A percentile compares a stretch with the other conserved stretches of the same genome.
These are phyloP conservation scores for Pseudocohnilembus persalinus DNA, from an alignment of 169 alveolate genomes.

Conservation along the genomic window DNA sequence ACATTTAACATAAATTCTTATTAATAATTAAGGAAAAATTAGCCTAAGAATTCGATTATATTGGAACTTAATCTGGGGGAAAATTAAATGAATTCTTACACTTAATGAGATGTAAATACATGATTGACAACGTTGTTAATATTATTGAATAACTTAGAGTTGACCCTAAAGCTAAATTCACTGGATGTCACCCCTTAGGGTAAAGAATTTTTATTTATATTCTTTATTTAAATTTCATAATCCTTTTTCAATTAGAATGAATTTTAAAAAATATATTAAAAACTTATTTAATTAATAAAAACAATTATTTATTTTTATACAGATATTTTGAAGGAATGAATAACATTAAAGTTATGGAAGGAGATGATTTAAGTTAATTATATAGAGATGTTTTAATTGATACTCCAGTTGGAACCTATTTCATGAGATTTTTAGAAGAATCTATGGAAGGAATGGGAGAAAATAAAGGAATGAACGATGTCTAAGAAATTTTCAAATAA, in stretches of 20 bases:
- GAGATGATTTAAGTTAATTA: conserved; percentile 94
- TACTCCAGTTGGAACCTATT: conserved; percentile 96
- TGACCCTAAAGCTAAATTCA: neutral
- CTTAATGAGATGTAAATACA: conserved; percentile 88
- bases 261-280: too few relatives aligned
- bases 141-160: conserved; percentile 89
- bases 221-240: too few relatives aligned
- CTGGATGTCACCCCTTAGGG: neutral
- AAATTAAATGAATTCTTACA: conserved; percentile 65
- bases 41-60: conserved; percentile 93
- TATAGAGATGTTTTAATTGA: conserved; percentile 96
- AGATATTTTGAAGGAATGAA: conserved; percentile 97
- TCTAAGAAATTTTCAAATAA: conserved; percentile 74
- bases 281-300: too few relatives aligned
- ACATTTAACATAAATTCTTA: too few relatives aligned
- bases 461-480: conserved; percentile 60
- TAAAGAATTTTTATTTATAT: too few relatives aligned
- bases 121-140: conserved; percentile 98
- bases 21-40: conserved; percentile 87
- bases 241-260: too few relatives aligned
- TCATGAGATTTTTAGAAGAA: conserved; percentile 84
- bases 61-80: conserved; percentile 79
- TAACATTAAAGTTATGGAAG: conserved; percentile 93
- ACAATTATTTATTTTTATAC: too few relatives aligned
- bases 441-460: conserved; percentile 60